Evolutionary conservation across 805 yeast genomes (phyloP), one percentile per base, ranked within the genome.

Genomic region (Suhomyces sp.): DNA sequence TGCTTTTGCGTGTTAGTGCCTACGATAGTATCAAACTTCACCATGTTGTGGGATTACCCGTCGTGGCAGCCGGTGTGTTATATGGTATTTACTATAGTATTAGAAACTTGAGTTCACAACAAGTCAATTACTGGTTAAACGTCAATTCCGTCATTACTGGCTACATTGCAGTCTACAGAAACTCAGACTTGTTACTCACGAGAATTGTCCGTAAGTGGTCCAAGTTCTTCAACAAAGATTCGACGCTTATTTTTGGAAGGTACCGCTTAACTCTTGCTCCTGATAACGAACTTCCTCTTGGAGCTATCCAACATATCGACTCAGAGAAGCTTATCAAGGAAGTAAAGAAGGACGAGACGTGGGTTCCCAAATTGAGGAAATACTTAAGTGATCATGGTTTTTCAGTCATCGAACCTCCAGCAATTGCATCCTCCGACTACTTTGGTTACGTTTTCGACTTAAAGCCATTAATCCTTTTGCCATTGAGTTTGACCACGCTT

Each of bases 21-120:
- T 21, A 22, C n/a, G 33, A 30, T 5, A 12, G 29, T 12, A 18
- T 49, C 6, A 48, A 45, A 5, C 12, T 42, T 10, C 33, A 27
- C 32, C 60, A 53, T 29, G 79, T 72, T 0, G 25, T 65, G 4
- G 12, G 55, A 3, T 46, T 75, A 50, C 83, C 83, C 0, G 36
- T 77, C 4, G 10, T 66, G 5, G 72, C 75, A 4, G 70, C 72
- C 6, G 33, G 43, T 13, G 48, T 46, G n/a, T 53, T 78, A 25
- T 39, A 57, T 19, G 60, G 63, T 0, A 35, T 76, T 24, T 67
- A 72, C 46, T 62, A 57, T 36, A 50, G 52, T 4, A 32, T 72
- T 30, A 60, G 60, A 35, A 50, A 54, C 24, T 44, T 63, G 31
- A 59, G 63, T 37, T 43, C 42, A 7, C 60, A 54, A 4, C 43